A percentile compares a stretch with the other conserved stretches of the same genome.
Conservation (phyloP, 305 asterid species). For the Ruellia speciosa region DNA sequence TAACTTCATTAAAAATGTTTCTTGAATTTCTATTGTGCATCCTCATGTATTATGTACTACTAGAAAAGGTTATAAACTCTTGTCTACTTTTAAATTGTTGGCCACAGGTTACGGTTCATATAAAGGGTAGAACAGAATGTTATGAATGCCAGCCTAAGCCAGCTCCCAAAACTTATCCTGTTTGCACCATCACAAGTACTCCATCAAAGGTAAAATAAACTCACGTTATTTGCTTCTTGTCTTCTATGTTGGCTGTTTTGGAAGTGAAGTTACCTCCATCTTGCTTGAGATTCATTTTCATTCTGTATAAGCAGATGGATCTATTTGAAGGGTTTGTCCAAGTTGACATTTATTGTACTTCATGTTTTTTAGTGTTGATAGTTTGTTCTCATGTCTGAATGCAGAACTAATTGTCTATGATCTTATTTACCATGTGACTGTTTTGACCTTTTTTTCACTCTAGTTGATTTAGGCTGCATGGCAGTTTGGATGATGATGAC, state of each 20-base stretch:
- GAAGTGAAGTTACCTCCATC: background rate
- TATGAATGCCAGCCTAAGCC: conserved; percentile 97
- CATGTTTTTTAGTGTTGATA: background rate
- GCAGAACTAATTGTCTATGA: conserved; percentile 1
- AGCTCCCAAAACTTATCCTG: conserved; percentile 98
- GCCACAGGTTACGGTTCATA: conserved; percentile 85
- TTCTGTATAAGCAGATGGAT: background rate
- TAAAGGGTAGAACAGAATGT: conserved; percentile 87
- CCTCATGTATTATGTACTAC: background rate
- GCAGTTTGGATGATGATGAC: conserved; percentile 1
- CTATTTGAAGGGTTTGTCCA: conserved; percentile 11
- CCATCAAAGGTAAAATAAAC: conserved; percentile 75
- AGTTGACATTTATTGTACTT: conserved; percentile 7
- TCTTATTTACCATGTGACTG: conserved; percentile 4
- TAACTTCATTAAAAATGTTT: conserved; percentile 1
- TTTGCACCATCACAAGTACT: conserved; percentile 94
- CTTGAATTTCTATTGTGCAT: conserved; percentile 2
- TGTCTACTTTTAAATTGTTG: conserved; percentile 18
- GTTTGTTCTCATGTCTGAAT: background rate
- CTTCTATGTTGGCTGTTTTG: conserved; percentile 1
- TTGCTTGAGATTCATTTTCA: background rate
- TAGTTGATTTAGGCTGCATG: conserved; percentile 12
- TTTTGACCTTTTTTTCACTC: conserved; percentile 13
- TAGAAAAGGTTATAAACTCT: conserved; percentile 4
- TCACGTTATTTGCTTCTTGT: conserved; percentile 8